Evolutionary conservation across 2,329 filamentous ascomycete genomes (phyloP).

Genomic region (Arthrobotrys musiformis): DNA sequence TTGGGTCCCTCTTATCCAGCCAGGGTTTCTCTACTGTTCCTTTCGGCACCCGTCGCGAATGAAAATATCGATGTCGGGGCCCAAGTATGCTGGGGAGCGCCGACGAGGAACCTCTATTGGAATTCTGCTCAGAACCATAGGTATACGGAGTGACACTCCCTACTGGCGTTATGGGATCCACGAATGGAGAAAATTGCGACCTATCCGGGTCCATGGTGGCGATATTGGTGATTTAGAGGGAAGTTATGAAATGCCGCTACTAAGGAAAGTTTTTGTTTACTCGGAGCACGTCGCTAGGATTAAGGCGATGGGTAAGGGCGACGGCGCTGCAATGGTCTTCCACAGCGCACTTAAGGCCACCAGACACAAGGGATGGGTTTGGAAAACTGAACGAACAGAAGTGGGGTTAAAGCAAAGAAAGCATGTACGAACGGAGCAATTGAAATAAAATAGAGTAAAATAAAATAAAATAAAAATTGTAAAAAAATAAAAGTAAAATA

Average conservation of each 20-base stretch:
- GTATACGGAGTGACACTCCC: conserved; percentile 51
- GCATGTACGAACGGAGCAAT: not conserved
- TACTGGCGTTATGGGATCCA: conserved; percentile 56
- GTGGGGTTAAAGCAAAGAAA: conserved; percentile 34
- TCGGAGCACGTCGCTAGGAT: conserved; percentile 13
- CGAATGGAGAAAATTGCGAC: conserved; percentile 56
- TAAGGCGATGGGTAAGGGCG: conserved; percentile 3
- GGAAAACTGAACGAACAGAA: conserved; percentile 4
- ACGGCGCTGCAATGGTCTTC: conserved; percentile 13
- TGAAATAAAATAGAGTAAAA: not conserved
- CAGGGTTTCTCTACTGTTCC: conserved; percentile 81
- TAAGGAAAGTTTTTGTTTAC: conserved; percentile 1
- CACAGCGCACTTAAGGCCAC: conserved; percentile 10
- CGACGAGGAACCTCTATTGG: conserved; percentile 54
- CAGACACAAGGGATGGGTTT: conserved; percentile 12
- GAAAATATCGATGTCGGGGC: conserved; percentile 72
- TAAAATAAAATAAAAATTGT: too few relatives aligned
- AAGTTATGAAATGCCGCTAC: not conserved
- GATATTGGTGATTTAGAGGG: not conserved
- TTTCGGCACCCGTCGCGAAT: conserved; percentile 77
- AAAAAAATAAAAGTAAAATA: conserved; percentile 1
- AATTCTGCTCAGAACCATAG: conserved; percentile 50
- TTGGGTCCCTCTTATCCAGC: conserved; percentile 77
- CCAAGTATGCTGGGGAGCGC: conserved; percentile 57
- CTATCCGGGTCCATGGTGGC: conserved; percentile 48